Base-by-base conservation (phyloP, 225 moss, liverwort and hornwort species). In the Bryoerythrophyllum caledonicum region DNA sequence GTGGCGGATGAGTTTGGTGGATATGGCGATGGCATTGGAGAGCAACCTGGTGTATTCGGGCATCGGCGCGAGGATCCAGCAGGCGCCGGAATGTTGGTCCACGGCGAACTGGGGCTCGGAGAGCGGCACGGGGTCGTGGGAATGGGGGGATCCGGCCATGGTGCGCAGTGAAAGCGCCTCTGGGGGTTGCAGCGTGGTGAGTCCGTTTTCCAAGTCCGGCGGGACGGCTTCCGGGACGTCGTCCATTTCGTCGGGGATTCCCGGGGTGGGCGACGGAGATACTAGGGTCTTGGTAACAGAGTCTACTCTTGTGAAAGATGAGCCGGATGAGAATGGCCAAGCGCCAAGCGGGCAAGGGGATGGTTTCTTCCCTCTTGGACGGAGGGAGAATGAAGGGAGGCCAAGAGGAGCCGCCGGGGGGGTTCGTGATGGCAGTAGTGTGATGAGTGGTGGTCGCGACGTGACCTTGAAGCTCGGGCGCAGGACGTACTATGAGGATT, bases 381-480 rank as follows among this genome's bases (percentile, higher is more conserved):
- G 72, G 15, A 37, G 55, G 4, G 83, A 70, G 8, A 68, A 26
- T 17, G 75, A 81, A 7, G 75, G 68, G 5, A 51, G 63, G 70
- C 74, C 54, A 10, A 15, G 38, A 71, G 78, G 57, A 56, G 68
- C 21, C 76, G 74, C 10, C 73, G 73, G 49, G 53, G 72, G 44
- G 12, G 64, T 60, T 60, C 79, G 89, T 37, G 82, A 75, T 65
- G 83, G 80, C 38, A 83, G 77, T 26, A 81, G 79, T 52, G 76
- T 69, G 66, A 79, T 77, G 74, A 76, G 70, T 56, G 89, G 82
- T 59, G 85, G 74, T 23, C 62, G 76, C 13, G 94, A 92, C 30
- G 83, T 91, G 14, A 81, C 85, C 6, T 74, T 91, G 65, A 96
- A 92, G 71, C 89, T 94, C 16, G 92, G 94, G 0, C 83, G 96